phyloP scores from a whole-genome alignment of 208 protist species.

The Leishmania amazonensis region DNA sequence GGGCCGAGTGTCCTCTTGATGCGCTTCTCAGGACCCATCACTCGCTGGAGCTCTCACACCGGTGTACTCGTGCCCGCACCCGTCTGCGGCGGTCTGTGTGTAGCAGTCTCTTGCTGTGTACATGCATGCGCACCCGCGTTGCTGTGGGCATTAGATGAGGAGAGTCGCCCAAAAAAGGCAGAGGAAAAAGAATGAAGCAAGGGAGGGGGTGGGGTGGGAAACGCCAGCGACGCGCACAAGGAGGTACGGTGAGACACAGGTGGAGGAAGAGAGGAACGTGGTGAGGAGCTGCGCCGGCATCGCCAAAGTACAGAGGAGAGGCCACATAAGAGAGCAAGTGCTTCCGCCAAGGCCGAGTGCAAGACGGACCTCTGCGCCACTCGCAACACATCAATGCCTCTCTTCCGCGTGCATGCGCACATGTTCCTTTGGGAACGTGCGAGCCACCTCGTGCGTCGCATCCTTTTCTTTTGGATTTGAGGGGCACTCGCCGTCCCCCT shows the following conservation, averaged over 20 bases:
- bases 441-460: background rate
- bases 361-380: background rate
- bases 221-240: background rate
- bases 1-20: background rate
- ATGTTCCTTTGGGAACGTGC: background rate
- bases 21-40: background rate
- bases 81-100: background rate
- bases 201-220: background rate
- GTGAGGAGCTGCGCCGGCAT: background rate
- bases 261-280: background rate
- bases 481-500: background rate
- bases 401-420: background rate
- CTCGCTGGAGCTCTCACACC: background rate
- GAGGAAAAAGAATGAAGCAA: background rate
- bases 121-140: background rate
- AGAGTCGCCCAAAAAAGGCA: background rate
- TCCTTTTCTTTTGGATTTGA: background rate
- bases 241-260: background rate
- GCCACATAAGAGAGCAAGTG: background rate
- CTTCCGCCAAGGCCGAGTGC: background rate
- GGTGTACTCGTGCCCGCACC: background rate
- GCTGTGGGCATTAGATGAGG: background rate
- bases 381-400: background rate
- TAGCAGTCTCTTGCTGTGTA: background rate
- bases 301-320: background rate